These are phyloP conservation scores for Excoecaria cochinchinensis DNA, from an alignment of 345 rosid species.

Conservation along the genomic window DNA sequence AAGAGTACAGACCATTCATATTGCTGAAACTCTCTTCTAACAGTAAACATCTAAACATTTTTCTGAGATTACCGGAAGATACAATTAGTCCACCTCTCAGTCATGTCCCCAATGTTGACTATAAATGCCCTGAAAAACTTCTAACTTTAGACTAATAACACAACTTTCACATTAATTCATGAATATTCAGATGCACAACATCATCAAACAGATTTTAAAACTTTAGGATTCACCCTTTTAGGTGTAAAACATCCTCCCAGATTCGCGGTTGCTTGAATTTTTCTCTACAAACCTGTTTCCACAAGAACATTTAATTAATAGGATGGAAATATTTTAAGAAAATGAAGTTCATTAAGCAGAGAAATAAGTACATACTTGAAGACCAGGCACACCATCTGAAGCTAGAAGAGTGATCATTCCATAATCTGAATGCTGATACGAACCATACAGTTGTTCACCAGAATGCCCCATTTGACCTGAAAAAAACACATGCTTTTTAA, in stretches of 20 bases:
- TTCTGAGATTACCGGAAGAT: too few species aligned
- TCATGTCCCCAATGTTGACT: too few species aligned
- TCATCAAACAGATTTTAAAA: too few species aligned
- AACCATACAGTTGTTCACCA: slow-evolving; percentile 51
- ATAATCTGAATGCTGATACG: slow-evolving; percentile 76
- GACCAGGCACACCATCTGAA: slow-evolving; percentile 75
- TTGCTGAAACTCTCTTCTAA: too few species aligned
- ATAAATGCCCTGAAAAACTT: too few species aligned
- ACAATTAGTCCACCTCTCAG: too few species aligned
- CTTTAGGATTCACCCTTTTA: slow-evolving; percentile 66
- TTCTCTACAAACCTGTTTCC: slow-evolving; percentile 60
- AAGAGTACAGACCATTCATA: too few species aligned
- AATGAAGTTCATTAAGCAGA: not conserved
- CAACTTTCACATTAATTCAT: too few species aligned
- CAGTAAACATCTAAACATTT: too few species aligned
- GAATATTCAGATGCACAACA: too few species aligned
- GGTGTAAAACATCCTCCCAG: slow-evolving; percentile 64
- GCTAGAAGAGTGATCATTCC: slow-evolving; percentile 75
- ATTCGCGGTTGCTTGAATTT: slow-evolving; percentile 46
- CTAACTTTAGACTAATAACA: too few species aligned
- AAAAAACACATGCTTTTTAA: not conserved
- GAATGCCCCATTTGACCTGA: slow-evolving; percentile 43
- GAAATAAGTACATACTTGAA: slow-evolving; percentile 44
- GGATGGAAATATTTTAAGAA: not conserved
- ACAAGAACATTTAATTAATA: not conserved